These are phyloP conservation scores for Dendryphion nanum DNA, from an alignment of 2,329 filamentous ascomycete species.

Conservation along the genomic window DNA sequence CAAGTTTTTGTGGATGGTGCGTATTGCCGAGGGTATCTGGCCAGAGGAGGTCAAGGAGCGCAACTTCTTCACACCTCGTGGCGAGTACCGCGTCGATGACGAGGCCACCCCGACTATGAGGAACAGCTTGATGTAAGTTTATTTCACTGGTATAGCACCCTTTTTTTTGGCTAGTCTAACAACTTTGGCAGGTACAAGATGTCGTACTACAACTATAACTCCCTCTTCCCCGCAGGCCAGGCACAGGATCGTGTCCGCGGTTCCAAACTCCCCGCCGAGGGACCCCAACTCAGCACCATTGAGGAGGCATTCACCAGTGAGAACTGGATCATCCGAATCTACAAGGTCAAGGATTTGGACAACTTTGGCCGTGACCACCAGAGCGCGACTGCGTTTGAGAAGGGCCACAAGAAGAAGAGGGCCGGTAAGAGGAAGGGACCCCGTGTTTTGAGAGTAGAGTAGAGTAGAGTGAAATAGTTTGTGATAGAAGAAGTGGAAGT, in stretches of 20 bases:
- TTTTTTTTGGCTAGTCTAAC: slow-evolving; percentile 21
- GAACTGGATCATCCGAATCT: slow-evolving; percentile 99
- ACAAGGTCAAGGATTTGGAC: slow-evolving; percentile 99
- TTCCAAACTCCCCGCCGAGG: slow-evolving; percentile 74
- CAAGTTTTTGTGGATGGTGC: slow-evolving; percentile 99
- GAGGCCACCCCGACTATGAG: slow-evolving; percentile 95
- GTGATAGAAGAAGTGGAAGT: too few relatives aligned
- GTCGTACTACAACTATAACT: slow-evolving; percentile 98
- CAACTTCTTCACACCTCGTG: slow-evolving; percentile 88
- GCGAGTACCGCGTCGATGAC: slow-evolving; percentile 94
- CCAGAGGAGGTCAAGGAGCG: slow-evolving; percentile 98
- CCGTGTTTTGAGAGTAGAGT: slow-evolving; percentile 70
- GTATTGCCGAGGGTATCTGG: slow-evolving; percentile 99
- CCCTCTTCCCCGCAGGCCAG: slow-evolving; percentile 87
- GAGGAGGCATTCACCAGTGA: slow-evolving; percentile 98
- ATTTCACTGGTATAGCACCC: neutral
- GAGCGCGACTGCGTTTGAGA: slow-evolving; percentile 67
- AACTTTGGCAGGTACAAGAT: slow-evolving; percentile 84
- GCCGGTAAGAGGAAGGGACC: slow-evolving; percentile 68
- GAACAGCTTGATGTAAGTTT: slow-evolving; percentile 93
- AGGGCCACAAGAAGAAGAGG: slow-evolving; percentile 83
- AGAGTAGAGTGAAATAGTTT: too few relatives aligned
- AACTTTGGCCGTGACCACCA: slow-evolving; percentile 90
- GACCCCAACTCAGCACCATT: slow-evolving; percentile 80
- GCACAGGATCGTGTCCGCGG: slow-evolving; percentile 87